phyloP scores from a whole-genome alignment of 345 rosid genomes.

The Gossypioides kirkii region DNA sequence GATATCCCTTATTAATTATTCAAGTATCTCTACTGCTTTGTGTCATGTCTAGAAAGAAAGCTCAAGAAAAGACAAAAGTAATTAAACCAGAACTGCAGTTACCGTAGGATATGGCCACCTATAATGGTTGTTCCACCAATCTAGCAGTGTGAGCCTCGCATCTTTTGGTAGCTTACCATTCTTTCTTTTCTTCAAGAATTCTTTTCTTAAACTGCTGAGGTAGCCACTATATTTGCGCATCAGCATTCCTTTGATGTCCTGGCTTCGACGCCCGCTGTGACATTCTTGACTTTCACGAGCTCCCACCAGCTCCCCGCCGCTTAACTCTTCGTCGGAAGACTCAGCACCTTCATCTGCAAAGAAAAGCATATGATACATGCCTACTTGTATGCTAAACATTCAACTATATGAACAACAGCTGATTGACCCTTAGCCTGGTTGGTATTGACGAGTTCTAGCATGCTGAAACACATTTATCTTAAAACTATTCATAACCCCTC shows the following conservation, averaged over 20 bases:
- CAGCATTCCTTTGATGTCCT: constrained; percentile 45
- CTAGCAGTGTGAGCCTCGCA: constrained; percentile 38
- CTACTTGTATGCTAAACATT: background rate
- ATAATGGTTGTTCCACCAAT: constrained; percentile 60
- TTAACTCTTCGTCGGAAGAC: no score
- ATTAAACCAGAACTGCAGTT: background rate
- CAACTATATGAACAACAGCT: background rate
- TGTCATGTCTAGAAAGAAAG: no score
- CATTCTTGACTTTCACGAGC: constrained; percentile 33
- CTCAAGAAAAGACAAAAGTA: background rate
- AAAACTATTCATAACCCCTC: no score
- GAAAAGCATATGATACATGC: background rate
- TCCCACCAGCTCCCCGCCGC: constrained; percentile 22
- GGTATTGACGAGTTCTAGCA: no score
- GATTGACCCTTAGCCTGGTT: no score
- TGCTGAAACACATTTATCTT: no score
- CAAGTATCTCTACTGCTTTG: no score
- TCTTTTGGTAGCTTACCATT: constrained; percentile 63
- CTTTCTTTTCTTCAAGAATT: constrained; percentile 59
- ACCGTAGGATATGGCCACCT: constrained; percentile 82
- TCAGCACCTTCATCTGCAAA: constrained; percentile 27
- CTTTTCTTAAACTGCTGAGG: constrained; percentile 48
- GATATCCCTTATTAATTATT: no score
- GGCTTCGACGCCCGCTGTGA: background rate
- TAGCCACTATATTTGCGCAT: constrained; percentile 54